Percentiles rank a stretch among this genome's conserved stretches.
These are phyloP conservation scores for Apiospora saccharicola DNA, from an alignment of 2,329 filamentous ascomycete genomes.

Conservation along the genomic window DNA sequence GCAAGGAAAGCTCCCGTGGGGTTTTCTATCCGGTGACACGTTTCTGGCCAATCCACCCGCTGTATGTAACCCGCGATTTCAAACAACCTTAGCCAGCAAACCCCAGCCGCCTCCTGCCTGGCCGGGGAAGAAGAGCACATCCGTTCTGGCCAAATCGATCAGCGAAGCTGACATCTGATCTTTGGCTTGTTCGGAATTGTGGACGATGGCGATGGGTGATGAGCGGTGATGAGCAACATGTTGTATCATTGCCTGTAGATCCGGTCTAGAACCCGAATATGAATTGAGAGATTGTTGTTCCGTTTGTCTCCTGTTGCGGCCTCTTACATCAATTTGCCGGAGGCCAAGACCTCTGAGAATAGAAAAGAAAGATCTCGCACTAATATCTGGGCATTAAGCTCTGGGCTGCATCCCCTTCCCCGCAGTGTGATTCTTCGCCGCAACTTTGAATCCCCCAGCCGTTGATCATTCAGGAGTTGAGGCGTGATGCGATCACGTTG, in stretches of 20 bases:
- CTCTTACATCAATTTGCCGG: neutral
- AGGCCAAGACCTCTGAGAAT: neutral
- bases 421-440: neutral
- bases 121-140: constrained; percentile 1
- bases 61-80: neutral
- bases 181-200: neutral
- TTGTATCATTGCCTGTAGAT: constrained; percentile 5
- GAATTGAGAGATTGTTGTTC: neutral
- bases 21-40: constrained; percentile 1
- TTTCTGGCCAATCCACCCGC: constrained; percentile 1
- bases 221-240: neutral
- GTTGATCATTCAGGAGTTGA: neutral
- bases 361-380: constrained; percentile 3
- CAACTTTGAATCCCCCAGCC: neutral
- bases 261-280: neutral
- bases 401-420: constrained; percentile 6
- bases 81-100: neutral
- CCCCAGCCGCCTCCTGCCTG: neutral
- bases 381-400: neutral
- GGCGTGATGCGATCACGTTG: constrained; percentile 1
- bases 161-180: neutral
- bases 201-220: neutral
- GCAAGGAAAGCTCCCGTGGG: neutral
- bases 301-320: neutral
- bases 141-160: constrained; percentile 1